Percentiles rank a stretch among this genome's conserved stretches.
Evolutionary conservation across 148 eudicot species (phyloP).

Genomic region (Polygonum aviculare): DNA sequence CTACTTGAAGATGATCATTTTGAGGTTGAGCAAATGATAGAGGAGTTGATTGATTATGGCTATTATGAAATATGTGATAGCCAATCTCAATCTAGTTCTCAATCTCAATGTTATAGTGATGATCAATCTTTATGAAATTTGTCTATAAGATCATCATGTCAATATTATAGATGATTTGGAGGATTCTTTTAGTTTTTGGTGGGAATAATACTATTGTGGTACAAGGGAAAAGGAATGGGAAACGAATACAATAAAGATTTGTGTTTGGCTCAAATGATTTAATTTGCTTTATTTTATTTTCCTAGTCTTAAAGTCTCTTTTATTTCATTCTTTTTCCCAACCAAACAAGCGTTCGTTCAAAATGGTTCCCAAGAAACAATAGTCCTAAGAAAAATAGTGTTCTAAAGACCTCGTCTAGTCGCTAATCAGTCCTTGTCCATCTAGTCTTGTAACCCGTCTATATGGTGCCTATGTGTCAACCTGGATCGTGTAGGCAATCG

Average conservation of each 20-base stretch:
- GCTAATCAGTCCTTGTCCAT: too few relatives aligned
- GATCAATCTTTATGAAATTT: conserved; percentile 1
- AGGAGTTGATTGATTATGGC: conserved; percentile 16
- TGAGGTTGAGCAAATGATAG: conserved; percentile 18
- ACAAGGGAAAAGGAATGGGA: not conserved
- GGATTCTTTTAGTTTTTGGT: not conserved
- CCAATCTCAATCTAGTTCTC: conserved; percentile 4
- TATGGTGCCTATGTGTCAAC: too few relatives aligned
- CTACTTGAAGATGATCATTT: conserved; percentile 3
- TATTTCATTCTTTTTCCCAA: not conserved
- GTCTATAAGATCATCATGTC: not conserved
- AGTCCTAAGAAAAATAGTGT: too few relatives aligned
- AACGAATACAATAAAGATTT: too few relatives aligned
- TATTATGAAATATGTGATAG: conserved; percentile 11
- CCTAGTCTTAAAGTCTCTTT: not conserved
- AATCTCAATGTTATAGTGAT: not conserved
- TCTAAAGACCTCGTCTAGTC: too few relatives aligned
- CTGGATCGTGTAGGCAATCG: too few relatives aligned
- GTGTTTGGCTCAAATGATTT: too few relatives aligned
- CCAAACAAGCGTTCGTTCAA: not conserved
- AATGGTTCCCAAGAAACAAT: too few relatives aligned
- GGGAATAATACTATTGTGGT: not conserved
- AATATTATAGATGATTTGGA: not conserved
- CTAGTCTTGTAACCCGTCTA: too few relatives aligned
- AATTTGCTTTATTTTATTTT: too few relatives aligned